Percentiles rank a stretch among this genome's conserved stretches.
phyloP scores from a whole-genome alignment of 305 asterid species.

The Fraxinus dipetala region DNA sequence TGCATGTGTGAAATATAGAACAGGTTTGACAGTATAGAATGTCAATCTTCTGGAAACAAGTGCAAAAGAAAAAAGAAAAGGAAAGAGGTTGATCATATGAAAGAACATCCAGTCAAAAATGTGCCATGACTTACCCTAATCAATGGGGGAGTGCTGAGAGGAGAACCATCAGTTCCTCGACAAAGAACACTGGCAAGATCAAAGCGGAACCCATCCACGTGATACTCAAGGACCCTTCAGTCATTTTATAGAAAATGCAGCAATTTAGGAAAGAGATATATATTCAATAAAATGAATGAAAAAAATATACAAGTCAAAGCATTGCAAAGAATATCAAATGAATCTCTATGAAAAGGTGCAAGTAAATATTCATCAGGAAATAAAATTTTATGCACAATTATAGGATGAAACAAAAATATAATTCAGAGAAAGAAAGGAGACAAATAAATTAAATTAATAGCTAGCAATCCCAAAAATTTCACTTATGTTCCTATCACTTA shows the following conservation, averaged over 20 bases:
- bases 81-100: background rate
- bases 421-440: background rate
- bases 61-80: background rate
- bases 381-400: background rate
- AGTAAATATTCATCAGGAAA: background rate
- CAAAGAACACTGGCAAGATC: conserved; percentile 95
- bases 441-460: background rate
- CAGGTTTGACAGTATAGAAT: background rate
- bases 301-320: conserved; percentile 4
- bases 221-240: conserved; percentile 87
- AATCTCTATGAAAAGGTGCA: background rate
- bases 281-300: background rate
- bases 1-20: background rate
- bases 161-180: conserved; percentile 93
- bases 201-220: conserved; percentile 96
- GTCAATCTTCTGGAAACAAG: background rate
- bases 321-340: background rate
- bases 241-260: conserved; percentile 18
- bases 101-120: background rate
- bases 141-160: conserved; percentile 81
- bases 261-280: conserved; percentile 2
- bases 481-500: background rate
- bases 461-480: background rate
- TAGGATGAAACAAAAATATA: background rate
- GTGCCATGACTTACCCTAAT: conserved; percentile 38